Conservation (phyloP, 192 early-diverging fungal genomes). For the Gaertneriomyces semiglobifer region DNA sequence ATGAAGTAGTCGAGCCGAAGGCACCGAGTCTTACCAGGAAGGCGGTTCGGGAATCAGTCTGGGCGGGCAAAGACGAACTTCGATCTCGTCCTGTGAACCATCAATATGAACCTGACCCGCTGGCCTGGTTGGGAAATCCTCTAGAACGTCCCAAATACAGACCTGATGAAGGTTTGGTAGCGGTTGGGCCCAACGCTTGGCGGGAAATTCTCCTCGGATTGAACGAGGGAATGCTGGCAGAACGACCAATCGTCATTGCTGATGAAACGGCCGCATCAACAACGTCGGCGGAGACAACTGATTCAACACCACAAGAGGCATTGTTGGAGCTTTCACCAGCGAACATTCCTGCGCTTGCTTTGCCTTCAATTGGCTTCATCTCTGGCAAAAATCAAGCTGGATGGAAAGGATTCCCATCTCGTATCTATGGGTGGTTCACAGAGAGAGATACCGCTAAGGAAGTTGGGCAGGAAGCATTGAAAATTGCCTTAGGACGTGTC, state of each 20-base stretch:
- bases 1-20: constrained; percentile 33
- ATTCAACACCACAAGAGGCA: not conserved
- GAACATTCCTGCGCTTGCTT: constrained; percentile 25
- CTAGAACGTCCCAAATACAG: constrained; percentile 32
- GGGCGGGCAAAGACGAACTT: constrained; percentile 36
- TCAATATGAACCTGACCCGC: constrained; percentile 8
- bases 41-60: constrained; percentile 30
- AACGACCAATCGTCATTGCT: constrained; percentile 8
- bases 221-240: constrained; percentile 29
- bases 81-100: not conserved
- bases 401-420: constrained; percentile 30
- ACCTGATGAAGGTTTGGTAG: constrained; percentile 31
- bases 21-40: constrained; percentile 12
- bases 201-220: constrained; percentile 36
- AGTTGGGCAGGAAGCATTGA: constrained; percentile 31
- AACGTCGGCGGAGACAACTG: not conserved
- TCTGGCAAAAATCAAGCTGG: constrained; percentile 30
- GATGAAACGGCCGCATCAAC: not conserved
- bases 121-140: not conserved
- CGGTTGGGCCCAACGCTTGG: constrained; percentile 41
- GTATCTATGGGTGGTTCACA: constrained; percentile 41
- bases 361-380: constrained; percentile 36
- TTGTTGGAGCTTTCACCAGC: not conserved
- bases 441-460: constrained; percentile 21
- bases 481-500: constrained; percentile 24